These are phyloP conservation scores for Lactifluus pinguis DNA, from an alignment of 768 basidiomycete species.

Conservation along the genomic window DNA sequence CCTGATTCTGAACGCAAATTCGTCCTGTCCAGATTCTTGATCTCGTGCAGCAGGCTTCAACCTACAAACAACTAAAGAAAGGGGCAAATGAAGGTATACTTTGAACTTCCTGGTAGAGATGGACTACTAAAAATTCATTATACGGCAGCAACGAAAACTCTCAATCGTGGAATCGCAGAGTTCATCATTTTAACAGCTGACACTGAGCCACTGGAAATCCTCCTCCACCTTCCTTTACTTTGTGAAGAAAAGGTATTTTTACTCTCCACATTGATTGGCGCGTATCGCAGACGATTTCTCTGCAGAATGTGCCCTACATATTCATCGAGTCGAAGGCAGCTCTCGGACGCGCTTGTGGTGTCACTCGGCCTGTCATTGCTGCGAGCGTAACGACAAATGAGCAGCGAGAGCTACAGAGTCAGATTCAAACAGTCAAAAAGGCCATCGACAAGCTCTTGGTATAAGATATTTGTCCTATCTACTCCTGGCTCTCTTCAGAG, in stretches of 20 bases:
- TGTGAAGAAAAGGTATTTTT: slow-evolving; percentile 92
- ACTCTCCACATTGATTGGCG: background rate
- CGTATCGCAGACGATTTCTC: background rate
- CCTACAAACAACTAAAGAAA: slow-evolving; percentile 98
- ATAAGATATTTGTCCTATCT: slow-evolving; percentile 21
- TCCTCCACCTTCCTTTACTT: slow-evolving; percentile 91
- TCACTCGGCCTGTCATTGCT: slow-evolving; percentile 89
- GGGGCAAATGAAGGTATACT: slow-evolving; percentile 91
- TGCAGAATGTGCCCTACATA: slow-evolving; percentile 91
- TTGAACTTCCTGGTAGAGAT: background rate
- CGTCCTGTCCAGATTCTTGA: slow-evolving; percentile 68
- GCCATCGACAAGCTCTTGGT: slow-evolving; percentile 64
- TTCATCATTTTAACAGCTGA: slow-evolving; percentile 95
- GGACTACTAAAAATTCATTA: background rate
- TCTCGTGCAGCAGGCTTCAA: slow-evolving; percentile 88
- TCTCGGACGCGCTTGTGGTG: slow-evolving; percentile 91
- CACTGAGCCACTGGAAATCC: slow-evolving; percentile 95
- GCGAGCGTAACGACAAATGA: slow-evolving; percentile 97
- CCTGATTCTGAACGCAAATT: background rate
- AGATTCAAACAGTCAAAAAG: slow-evolving; percentile 80
- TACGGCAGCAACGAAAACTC: slow-evolving; percentile 82
- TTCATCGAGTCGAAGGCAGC: slow-evolving; percentile 95
- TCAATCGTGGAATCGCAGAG: slow-evolving; percentile 96
- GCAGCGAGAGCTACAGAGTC: slow-evolving; percentile 79
- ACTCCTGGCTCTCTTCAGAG: background rate